Evolutionary conservation across 2,329 filamentous ascomycete species (phyloP), one percentile per base, ranked within the genome.

Genomic region (Claviceps maximensis): DNA sequence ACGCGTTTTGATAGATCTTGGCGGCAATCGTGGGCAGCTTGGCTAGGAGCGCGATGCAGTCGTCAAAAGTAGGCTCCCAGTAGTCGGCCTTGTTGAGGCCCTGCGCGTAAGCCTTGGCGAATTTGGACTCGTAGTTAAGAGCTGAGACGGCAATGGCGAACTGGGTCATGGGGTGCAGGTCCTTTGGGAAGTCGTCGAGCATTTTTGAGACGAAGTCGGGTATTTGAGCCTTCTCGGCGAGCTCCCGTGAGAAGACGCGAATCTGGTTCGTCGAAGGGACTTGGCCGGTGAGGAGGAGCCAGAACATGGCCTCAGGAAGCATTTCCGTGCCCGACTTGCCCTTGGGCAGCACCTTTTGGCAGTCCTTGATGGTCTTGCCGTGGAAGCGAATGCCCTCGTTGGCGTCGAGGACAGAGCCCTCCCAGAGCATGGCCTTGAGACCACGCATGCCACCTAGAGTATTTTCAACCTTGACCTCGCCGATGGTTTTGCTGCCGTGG

Each of bases 221-320:
- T 50, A 98, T 80, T 61, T 80, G 74, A 23, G 87, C 86, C 73
- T 96, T 84, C 67, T 90, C 85, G 50, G 93, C 93, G 25, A 97
- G 77, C 69, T 97, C 85, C 54, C 84, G 81, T 47, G 89, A 95
- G 62, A 98, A 83, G 46, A 73, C 75, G 62, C 91, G 87, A 57
- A 93, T 82, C 71, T 98, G 93, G 57, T 74, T 74, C 23, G 83
- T 85, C 1, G 86, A 87, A 25, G 93, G 93, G 23, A 97, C 87
- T 70, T 94, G 79, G 55, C 93, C 93, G 10, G 93, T 98, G 61
- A 98, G 77, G 50, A 98, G 82, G 44, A 97, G 82, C 93, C 93
- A 98, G 79, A 98, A 98, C 93, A 98, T 98, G 70, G 91, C 84
- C 72, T 98, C 93, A 48, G 93, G 93, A 13, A 97, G 80, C 93